A percentile compares a stretch with the other conserved stretches of the same genome.
phyloP scores from a whole-genome alignment of 306 rosid genomes.

The Cajanus cajan region DNA sequence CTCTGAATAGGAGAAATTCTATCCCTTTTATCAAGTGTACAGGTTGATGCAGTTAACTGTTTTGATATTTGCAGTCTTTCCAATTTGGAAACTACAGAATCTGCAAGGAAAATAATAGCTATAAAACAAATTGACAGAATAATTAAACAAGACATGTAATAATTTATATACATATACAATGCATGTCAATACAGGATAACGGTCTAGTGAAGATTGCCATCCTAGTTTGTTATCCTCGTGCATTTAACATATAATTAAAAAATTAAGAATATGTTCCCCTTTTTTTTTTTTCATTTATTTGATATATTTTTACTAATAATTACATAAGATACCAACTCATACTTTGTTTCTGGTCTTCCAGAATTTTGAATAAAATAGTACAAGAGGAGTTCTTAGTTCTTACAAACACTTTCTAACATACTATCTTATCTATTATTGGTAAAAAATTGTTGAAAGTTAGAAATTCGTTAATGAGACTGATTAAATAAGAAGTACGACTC shows the following conservation, averaged over 20 bases:
- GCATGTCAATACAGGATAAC: neutral
- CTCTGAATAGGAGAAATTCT: slow-evolving; percentile 45
- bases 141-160: neutral
- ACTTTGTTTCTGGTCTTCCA: neutral
- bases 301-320: neutral
- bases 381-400: no score
- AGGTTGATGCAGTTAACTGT: neutral
- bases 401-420: no score
- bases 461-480: no score
- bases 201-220: neutral
- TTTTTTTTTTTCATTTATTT: neutral
- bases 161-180: neutral
- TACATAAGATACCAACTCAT: neutral
- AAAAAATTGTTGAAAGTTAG: no score
- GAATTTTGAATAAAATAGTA: neutral
- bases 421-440: no score
- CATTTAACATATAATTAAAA: neutral
- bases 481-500: no score
- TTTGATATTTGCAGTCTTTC: slow-evolving; percentile 27
- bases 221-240: neutral
- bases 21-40: neutral
- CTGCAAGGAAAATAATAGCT: slow-evolving; percentile 21
- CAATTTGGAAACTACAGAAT: slow-evolving; percentile 23
- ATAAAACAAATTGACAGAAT: neutral
- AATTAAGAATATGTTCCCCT: neutral